A percentile compares a stretch with the other conserved stretches of the same genome.
phyloP scores from a whole-genome alignment of 2,329 filamentous ascomycete genomes.

The Monosporascus sp. region DNA sequence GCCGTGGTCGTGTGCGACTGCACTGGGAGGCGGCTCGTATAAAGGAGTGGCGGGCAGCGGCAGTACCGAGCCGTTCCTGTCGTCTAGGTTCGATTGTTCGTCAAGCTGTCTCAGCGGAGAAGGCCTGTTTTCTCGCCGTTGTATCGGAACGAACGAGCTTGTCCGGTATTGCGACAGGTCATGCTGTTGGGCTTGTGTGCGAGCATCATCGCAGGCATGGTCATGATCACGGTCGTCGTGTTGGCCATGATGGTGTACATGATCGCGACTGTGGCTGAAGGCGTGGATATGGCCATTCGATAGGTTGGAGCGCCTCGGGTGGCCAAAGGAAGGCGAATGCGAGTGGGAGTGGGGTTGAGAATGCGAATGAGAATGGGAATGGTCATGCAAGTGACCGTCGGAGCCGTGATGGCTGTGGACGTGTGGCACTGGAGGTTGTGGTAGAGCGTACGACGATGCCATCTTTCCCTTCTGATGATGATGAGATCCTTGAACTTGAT shows the following conservation, averaged over 20 bases:
- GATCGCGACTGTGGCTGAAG: conserved; percentile 23
- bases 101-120: conserved; percentile 26
- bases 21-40: conserved; percentile 7
- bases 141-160: conserved; percentile 28
- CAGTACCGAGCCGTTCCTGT: conserved; percentile 6
- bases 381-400: conserved; percentile 30
- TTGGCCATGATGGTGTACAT: conserved; percentile 28
- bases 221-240: conserved; percentile 28
- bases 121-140: conserved; percentile 28
- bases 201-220: conserved; percentile 22
- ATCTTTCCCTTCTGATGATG: conserved; percentile 24
- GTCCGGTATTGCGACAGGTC: conserved; percentile 27
- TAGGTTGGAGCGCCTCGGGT: conserved; percentile 28
- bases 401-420: conserved; percentile 24
- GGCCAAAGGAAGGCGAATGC: conserved; percentile 36
- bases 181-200: conserved; percentile 15
- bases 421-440: conserved; percentile 43
- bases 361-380: conserved; percentile 21
- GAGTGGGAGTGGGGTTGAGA: conserved; percentile 31
- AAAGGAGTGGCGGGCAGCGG: conserved; percentile 10
- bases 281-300: conserved; percentile 20
- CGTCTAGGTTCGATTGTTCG: conserved; percentile 15
- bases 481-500: no score
- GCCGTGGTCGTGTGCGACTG: conserved; percentile 19
- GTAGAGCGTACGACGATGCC: conserved; percentile 49